Conservation (phyloP, 352 stramenopile genomes). For the Pythium angustatum region DNA sequence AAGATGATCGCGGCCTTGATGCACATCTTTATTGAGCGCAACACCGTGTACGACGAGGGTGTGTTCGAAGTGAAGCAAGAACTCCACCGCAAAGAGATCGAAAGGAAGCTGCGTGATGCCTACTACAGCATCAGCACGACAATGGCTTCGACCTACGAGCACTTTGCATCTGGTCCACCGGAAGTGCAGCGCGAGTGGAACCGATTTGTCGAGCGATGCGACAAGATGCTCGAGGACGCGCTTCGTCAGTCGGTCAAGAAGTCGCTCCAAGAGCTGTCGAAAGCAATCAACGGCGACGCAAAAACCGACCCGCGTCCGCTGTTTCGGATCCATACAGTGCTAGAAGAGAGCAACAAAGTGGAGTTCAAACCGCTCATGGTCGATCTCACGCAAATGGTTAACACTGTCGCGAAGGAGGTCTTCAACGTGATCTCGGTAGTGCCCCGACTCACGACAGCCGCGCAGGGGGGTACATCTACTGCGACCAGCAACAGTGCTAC, state of each 20-base stretch:
- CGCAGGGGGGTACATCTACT: constrained; percentile 29
- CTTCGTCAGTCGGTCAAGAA: constrained; percentile 93
- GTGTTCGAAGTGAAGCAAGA: constrained; percentile 93
- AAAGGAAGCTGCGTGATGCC: constrained; percentile 70
- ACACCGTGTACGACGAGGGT: constrained; percentile 92
- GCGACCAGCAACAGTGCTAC: constrained; percentile 26
- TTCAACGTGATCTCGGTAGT: constrained; percentile 93
- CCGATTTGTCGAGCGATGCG: constrained; percentile 87
- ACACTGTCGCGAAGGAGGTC: constrained; percentile 94
- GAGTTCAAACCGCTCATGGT: constrained; percentile 95
- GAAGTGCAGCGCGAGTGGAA: constrained; percentile 94
- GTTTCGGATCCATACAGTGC: constrained; percentile 92
- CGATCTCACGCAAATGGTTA: constrained; percentile 94
- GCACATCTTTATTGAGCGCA: constrained; percentile 93
- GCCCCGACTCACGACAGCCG: constrained; percentile 72
- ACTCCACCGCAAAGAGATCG: constrained; percentile 83
- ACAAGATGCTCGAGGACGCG: constrained; percentile 91
- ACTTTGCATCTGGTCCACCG: constrained; percentile 87
- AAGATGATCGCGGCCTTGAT: constrained; percentile 87
- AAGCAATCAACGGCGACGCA: constrained; percentile 93
- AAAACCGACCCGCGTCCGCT: constrained; percentile 91
- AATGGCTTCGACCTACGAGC: constrained; percentile 90
- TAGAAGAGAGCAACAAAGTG: constrained; percentile 90
- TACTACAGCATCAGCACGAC: constrained; percentile 88
- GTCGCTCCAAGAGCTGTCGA: constrained; percentile 93